Percentiles rank a stretch among this genome's conserved stretches.
Conservation (phyloP, 2,329 filamentous ascomycete species). For the Talaromyces sp. region DNA sequence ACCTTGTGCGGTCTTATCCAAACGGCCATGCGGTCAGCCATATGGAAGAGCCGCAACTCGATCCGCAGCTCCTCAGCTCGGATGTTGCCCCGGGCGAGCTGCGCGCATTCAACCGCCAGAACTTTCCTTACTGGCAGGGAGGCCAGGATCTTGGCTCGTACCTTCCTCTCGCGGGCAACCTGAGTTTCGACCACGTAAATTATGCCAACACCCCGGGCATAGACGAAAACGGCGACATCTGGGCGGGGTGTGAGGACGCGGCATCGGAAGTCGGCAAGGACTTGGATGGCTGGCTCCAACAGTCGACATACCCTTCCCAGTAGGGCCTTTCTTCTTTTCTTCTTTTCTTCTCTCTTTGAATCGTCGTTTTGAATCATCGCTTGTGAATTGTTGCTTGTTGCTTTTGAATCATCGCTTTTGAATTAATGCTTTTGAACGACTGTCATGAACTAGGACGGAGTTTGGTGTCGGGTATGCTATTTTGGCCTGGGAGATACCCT, state of each 20-base stretch:
- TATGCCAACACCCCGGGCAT: slow-evolving; percentile 27
- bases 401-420: no score
- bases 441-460: neutral
- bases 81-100: slow-evolving; percentile 15
- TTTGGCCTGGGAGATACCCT: slow-evolving; percentile 6
- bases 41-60: slow-evolving; percentile 31
- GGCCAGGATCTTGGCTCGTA: slow-evolving; percentile 16
- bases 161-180: slow-evolving; percentile 14
- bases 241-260: slow-evolving; percentile 13
- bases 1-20: slow-evolving; percentile 34
- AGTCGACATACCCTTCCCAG: neutral
- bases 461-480: slow-evolving; percentile 1
- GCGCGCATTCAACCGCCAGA: neutral
- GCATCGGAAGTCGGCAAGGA: slow-evolving; percentile 34
- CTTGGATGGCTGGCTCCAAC: slow-evolving; percentile 44
- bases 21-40: slow-evolving; percentile 9
- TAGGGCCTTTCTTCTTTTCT: neutral
- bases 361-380: no score
- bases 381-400: no score
- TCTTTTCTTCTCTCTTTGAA: neutral
- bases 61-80: slow-evolving; percentile 38
- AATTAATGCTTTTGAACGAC: neutral
- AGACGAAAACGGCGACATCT: slow-evolving; percentile 30
- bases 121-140: slow-evolving; percentile 18
- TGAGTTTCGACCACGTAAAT: slow-evolving; percentile 11